phyloP scores from a whole-genome alignment of 2,329 filamentous ascomycete genomes.

The Aureobasidium lini region DNA sequence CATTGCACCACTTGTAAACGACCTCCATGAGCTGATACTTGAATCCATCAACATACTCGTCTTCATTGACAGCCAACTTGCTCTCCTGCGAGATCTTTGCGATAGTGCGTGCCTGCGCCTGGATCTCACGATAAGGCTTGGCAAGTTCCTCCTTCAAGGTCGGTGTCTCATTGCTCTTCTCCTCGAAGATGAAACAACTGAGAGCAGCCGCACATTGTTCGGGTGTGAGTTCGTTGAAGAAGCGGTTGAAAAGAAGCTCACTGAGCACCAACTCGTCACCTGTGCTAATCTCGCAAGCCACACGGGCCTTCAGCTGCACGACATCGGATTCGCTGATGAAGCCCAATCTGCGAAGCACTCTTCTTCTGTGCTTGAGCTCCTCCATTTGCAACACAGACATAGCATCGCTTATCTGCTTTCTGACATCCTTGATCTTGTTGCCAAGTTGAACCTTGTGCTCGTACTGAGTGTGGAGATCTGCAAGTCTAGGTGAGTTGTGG shows the following conservation, averaged over 20 bases:
- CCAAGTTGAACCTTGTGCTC: slow-evolving; percentile 66
- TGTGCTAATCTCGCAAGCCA: slow-evolving; percentile 95
- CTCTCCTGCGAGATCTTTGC: slow-evolving; percentile 93
- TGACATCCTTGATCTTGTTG: slow-evolving; percentile 77
- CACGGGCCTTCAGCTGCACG: slow-evolving; percentile 91
- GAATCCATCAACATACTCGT: slow-evolving; percentile 82
- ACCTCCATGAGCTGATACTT: slow-evolving; percentile 98
- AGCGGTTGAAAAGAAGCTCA: slow-evolving; percentile 90
- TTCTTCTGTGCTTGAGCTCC: slow-evolving; percentile 91
- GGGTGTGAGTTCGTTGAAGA: slow-evolving; percentile 91
- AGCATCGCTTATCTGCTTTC: slow-evolving; percentile 78
- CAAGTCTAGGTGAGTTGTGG: slow-evolving; percentile 79
- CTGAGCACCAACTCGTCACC: slow-evolving; percentile 90
- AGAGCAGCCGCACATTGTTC: slow-evolving; percentile 81
- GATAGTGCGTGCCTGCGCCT: slow-evolving; percentile 76
- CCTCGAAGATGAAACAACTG: slow-evolving; percentile 95
- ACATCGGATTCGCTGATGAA: slow-evolving; percentile 96
- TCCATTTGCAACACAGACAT: slow-evolving; percentile 88
- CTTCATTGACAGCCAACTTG: slow-evolving; percentile 88
- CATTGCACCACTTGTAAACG: slow-evolving; percentile 84
- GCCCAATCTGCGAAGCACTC: slow-evolving; percentile 83
- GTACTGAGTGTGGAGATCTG: slow-evolving; percentile 82
- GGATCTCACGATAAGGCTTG: slow-evolving; percentile 80
- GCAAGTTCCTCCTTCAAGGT: slow-evolving; percentile 71
- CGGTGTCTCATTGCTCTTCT: slow-evolving; percentile 73